Evolutionary conservation across 345 rosid species (phyloP).

Genomic region (Kernera saxatilis): DNA sequence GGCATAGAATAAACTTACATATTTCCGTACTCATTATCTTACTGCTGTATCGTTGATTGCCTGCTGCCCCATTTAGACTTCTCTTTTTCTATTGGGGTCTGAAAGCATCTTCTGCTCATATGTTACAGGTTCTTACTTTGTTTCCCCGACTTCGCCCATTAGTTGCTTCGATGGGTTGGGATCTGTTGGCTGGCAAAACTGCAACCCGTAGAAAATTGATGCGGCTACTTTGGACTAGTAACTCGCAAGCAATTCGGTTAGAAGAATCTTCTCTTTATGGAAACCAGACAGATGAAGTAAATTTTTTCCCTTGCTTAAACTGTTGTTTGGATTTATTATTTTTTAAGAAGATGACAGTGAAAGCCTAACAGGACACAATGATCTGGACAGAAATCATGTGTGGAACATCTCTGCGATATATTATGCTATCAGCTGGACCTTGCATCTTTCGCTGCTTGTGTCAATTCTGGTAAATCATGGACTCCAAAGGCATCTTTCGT

Average conservation of each 20-base stretch:
- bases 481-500: conserved; percentile 57
- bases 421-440: conserved; percentile 86
- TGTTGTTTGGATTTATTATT: neutral
- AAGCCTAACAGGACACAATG: conserved; percentile 24
- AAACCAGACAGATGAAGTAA: conserved; percentile 67
- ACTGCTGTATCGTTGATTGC: conserved; percentile 12
- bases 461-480: conserved; percentile 84
- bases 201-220: conserved; percentile 59
- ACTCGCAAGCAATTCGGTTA: conserved; percentile 55
- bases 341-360: conserved; percentile 17
- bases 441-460: conserved; percentile 82
- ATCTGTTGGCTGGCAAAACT: conserved; percentile 76
- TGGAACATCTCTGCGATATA: conserved; percentile 79
- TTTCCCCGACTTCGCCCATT: conserved; percentile 79
- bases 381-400: conserved; percentile 67
- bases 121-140: conserved; percentile 57
- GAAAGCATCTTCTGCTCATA: conserved; percentile 20
- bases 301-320: neutral
- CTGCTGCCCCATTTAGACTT: neutral
- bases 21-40: neutral
- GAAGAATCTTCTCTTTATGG: conserved; percentile 74
- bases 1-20: conserved; percentile 1
- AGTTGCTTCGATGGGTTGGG: conserved; percentile 98
- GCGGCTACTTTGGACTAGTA: conserved; percentile 76
- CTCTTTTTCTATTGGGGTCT: neutral